Conservation (phyloP, 2,329 filamentous ascomycete genomes). For the Fusarium denticulatum region DNA sequence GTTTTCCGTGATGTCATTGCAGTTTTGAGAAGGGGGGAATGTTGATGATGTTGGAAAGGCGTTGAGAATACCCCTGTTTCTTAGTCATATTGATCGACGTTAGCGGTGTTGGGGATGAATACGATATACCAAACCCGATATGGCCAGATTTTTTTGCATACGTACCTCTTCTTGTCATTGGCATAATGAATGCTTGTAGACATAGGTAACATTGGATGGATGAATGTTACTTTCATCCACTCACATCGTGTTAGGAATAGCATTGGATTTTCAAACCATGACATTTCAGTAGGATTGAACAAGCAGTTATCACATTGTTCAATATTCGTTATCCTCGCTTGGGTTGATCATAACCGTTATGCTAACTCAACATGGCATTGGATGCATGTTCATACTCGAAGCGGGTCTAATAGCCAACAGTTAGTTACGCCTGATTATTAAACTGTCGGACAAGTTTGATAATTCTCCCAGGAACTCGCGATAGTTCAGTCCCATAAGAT, state of each 20-base stretch:
- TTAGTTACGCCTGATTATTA: slow-evolving; percentile 26
- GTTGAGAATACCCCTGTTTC: slow-evolving; percentile 23
- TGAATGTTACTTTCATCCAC: background rate
- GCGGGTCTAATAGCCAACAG: slow-evolving; percentile 8
- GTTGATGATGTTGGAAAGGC: background rate
- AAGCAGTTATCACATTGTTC: background rate
- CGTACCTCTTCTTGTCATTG: background rate
- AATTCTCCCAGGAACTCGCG: slow-evolving; percentile 14
- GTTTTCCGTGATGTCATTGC: background rate
- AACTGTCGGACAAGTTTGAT: slow-evolving; percentile 23
- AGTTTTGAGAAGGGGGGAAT: background rate
- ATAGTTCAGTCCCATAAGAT: background rate
- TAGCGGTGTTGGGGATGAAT: slow-evolving; percentile 11
- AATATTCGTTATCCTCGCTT: background rate
- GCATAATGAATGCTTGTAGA: background rate
- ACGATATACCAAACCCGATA: background rate
- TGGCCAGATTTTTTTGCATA: slow-evolving; percentile 4
- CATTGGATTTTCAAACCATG: background rate
- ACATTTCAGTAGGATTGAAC: background rate
- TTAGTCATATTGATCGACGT: slow-evolving; percentile 15
- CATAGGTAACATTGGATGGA: background rate
- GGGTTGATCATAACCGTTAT: slow-evolving; percentile 7
- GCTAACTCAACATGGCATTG: slow-evolving; percentile 22
- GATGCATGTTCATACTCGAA: background rate
- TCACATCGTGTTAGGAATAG: background rate